Base-by-base conservation (phyloP, 306 rosid species). In the Vigna mungo region DNA sequence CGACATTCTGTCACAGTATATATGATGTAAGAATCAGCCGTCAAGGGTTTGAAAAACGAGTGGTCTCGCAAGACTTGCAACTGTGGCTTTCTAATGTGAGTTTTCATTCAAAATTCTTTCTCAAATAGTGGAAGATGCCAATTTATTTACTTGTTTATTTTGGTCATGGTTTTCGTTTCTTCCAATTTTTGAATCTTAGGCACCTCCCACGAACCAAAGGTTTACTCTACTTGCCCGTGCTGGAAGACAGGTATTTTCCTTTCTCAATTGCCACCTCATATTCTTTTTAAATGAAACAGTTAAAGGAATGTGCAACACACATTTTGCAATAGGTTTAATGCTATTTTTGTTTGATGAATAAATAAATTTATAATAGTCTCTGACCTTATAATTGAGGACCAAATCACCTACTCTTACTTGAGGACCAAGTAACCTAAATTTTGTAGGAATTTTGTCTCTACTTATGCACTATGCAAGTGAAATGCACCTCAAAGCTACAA, bases 221-320 rank as follows among this genome's bases (percentile, higher is more conserved):
- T 94, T 89, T 76, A 90, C 92, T 75, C 97, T 94, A 70, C 97
- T 94, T 78, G 98, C 95, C 48, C 95, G 98, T 9, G 98, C 97
- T 0, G 98, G 97, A 74, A 85, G 97, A 79, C 97, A 89, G 98
- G 98, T 92, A 70, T 68, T 71, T 67, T 72, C 18, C 64, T 56
- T 56, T 44, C 58, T 10, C 13, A 2, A 59, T 27, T 59, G 65
- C 65, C 41, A 25, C 41, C 65, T 13, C 3, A 36, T 62, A 62
- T 3, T 30, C n/a, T 30, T 16, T 37, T 1, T 9, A 34, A 9
- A 16, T 36, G 5, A 61, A 15, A 0, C 32, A n/a, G 1, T 61
- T 32, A 32, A 34, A 32, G 46, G 37, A 62, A 62, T 27, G 9
- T 12, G 49, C 16, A 44, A 3, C 49, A 44, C 4, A 12, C 5